Base-by-base conservation (phyloP, 2,329 filamentous ascomycete genomes). In the Leptographium procerum region DNA sequence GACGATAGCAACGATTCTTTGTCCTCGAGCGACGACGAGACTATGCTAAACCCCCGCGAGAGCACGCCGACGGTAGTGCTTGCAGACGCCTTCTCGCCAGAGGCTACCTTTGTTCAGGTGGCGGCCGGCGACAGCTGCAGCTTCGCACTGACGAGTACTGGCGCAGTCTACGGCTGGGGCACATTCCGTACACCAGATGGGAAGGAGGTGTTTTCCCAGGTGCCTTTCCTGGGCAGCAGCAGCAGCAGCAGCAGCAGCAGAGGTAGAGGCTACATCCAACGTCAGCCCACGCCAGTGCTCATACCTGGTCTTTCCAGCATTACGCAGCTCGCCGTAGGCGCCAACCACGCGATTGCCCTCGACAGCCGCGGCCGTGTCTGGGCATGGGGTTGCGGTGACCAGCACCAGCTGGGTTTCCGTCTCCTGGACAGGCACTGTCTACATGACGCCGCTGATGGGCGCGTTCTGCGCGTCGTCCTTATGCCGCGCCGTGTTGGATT, bases 111-210 rank as follows among this genome's bases (percentile, higher is more conserved):
- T 52, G 77, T 78, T 26, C 80, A 87, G 65, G 76, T 90, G 58
- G 80, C 79, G 48, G 86, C 86, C 33, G 81, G 82, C 34, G 86
- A 90, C 70, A 88, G 82, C 66, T 81, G 83, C 57, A 86, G 80
- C 10, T 88, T 90, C 67, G 86, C 78, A 19, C 75, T 91, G 28
- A 90, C 87, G 4, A 79, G 83, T 51, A 81, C 84, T 59, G 87
- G 87, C n/a, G 75, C 78, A 55, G 84, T 91, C 33, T 91, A 88
- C 66, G 87, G 87, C 57, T 91, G 87, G 86, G 87, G 87, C 36
- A 87, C 85, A 8, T 91, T 91, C 74, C 34, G 45, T 9, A 34
- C 52, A 14, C 48, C 50, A 5, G 28, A 53, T 7, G 28, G 29
- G 28, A 65, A 57, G n/a, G 55, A 52, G 7, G 34, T 55, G 9